Conservation (phyloP, 73 alveolate genomes). For the Stentor roeselii region DNA sequence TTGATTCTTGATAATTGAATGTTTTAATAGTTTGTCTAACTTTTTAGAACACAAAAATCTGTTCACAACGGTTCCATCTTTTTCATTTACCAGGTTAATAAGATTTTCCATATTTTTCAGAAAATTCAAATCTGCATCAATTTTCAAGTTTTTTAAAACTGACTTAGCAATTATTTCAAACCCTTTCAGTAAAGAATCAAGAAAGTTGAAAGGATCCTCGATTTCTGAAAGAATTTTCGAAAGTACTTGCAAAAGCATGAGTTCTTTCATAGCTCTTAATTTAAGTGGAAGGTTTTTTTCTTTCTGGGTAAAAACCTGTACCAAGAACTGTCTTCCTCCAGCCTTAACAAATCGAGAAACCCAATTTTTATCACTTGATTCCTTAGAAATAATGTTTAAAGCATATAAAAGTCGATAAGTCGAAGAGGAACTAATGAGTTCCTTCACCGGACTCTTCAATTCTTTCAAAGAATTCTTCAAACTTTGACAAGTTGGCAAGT, state of each 20-base stretch:
- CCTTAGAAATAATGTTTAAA: background rate
- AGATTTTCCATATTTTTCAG: no score
- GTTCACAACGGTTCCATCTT: no score
- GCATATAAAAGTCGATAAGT: background rate
- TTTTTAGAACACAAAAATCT: no score
- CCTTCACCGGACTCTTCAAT: background rate
- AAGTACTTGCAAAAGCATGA: background rate
- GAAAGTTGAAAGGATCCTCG: background rate
- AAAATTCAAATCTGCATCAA: no score
- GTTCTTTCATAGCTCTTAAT: background rate
- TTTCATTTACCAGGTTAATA: no score
- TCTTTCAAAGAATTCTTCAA: background rate
- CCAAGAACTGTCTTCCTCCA: background rate
- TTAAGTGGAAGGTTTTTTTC: no score
- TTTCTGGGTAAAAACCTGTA: background rate
- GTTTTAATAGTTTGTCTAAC: no score
- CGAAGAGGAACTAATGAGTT: background rate
- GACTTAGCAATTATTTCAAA: no score
- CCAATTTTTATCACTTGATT: background rate
- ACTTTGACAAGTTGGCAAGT: background rate
- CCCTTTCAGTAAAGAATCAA: no score
- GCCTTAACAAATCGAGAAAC: background rate
- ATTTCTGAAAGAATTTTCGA: no score
- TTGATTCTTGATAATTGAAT: no score
- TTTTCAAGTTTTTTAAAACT: no score